phyloP scores from a whole-genome alignment of 306 rosid species.

The Leucaena leucocephala region DNA sequence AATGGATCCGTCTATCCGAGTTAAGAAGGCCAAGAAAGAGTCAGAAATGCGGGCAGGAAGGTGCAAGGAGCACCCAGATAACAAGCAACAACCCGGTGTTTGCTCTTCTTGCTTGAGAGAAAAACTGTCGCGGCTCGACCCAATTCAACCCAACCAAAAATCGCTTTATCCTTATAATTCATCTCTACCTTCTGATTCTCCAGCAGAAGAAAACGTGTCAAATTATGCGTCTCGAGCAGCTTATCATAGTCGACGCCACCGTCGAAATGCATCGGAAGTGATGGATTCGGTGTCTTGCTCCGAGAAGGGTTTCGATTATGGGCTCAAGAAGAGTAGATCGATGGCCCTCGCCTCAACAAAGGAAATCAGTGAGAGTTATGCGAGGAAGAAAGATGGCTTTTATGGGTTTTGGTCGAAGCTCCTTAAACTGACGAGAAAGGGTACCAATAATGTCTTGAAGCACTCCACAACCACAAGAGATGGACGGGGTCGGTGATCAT shows the following conservation, averaged over 20 bases:
- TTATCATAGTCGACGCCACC: conserved; percentile 40
- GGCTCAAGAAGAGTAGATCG: conserved; percentile 69
- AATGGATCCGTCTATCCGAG: not conserved
- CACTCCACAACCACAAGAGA: conserved; percentile 39
- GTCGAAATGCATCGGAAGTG: conserved; percentile 46
- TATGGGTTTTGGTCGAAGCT: conserved; percentile 69
- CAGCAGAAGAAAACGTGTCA: not conserved
- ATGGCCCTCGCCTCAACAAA: conserved; percentile 45
- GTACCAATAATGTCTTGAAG: conserved; percentile 45
- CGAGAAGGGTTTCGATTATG: conserved; percentile 27
- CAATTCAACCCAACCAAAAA: conserved; percentile 17
- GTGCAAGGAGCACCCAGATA: conserved; percentile 56
- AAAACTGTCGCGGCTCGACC: conserved; percentile 51
- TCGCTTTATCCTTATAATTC: not conserved
- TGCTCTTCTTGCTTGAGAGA: conserved; percentile 65
- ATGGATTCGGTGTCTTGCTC: conserved; percentile 49
- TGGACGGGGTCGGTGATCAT: conserved; percentile 16
- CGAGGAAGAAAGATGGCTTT: conserved; percentile 38
- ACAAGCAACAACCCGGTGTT: conserved; percentile 54
- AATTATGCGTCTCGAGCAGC: conserved; percentile 32
- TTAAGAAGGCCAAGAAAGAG: not conserved
- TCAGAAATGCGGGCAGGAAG: conserved; percentile 12
- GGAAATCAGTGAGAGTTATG: conserved; percentile 4
- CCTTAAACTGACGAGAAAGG: conserved; percentile 52
- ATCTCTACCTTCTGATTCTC: not conserved